Evolutionary conservation across 495 filamentous ascomycete species (phyloP), one percentile per base, ranked within the genome.

Genomic region (Penicillium manginii): DNA sequence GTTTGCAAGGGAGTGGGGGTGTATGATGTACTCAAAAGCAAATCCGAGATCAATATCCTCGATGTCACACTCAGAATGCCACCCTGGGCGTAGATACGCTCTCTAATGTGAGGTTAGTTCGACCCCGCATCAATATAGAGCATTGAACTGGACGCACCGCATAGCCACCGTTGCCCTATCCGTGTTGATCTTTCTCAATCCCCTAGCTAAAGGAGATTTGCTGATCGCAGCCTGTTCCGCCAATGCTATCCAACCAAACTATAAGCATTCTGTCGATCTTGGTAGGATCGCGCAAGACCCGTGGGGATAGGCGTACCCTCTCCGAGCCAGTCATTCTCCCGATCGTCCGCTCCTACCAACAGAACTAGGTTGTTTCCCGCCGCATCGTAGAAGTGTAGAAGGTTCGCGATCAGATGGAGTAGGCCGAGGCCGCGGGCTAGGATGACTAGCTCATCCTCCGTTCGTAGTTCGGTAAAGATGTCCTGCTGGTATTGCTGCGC

Each of bases 31-130:
- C 84, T 84, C 31, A 91, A 94, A 58, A 98, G 72, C 53, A 98
- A 79, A 75, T 98, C 94, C 22, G 97, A 91, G 10, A 97, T 90
- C 54, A 98, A 74, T 60, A 98, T 98, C 63, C 93, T 90, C 37
- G 91, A 96, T 29, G 94, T 98, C 65, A 98, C 88, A 81, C 93
- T 97, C 75, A 97, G 90, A 69, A 98, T 90, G 52, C 94, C 94
- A 23, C 94, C 94, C 57, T 86, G 79, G 2, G 84, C 75, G 76
- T 98, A 98, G 77, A 97, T 87, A 73, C 91, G 93, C 75, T 97
- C 91, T 64, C 93, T 85, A 40, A 29, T 31, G 4, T 4, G 23
- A 47, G 22, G 63, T 77, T 47, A 75, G 55, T 51, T 54, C 54
- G 32, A 26, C n/a, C 52, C 4, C 43, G 6, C 8, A 33, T 10